Evolutionary conservation across 306 rosid genomes (phyloP).

Genomic region (Sindora glabra): DNA sequence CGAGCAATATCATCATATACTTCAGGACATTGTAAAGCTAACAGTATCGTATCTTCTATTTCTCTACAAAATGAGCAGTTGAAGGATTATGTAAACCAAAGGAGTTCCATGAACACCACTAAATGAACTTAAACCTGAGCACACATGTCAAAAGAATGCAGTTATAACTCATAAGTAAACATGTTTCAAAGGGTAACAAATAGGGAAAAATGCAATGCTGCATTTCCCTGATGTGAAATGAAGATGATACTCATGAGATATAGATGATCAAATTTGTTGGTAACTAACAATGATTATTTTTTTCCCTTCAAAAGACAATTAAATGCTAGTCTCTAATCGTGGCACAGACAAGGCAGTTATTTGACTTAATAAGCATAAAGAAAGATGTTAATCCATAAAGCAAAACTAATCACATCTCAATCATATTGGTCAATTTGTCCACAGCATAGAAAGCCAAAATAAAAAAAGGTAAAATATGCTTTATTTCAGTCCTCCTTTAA

Average conservation of each 20-base stretch:
- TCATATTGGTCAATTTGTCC: neutral
- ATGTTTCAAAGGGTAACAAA: neutral
- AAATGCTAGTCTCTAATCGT: neutral
- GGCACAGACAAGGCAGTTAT: neutral
- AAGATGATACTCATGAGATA: neutral
- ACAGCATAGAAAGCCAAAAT: neutral
- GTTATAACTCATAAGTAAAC: neutral
- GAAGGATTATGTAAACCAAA: slow-evolving; percentile 1
- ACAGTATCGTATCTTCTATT: slow-evolving; percentile 75
- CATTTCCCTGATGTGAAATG: neutral
- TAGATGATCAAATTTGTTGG: neutral
- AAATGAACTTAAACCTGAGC: neutral
- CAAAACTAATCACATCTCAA: neutral
- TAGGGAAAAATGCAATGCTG: neutral
- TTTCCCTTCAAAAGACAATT: neutral
- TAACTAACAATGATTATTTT: neutral
- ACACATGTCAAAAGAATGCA: neutral
- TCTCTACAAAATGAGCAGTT: slow-evolving; percentile 37
- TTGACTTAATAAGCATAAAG: neutral
- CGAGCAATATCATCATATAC: slow-evolving; percentile 84
- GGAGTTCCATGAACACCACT: neutral
- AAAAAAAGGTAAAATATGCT: neutral
- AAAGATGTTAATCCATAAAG: neutral
- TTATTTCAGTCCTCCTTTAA: neutral
- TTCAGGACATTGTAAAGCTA: slow-evolving; percentile 82